A percentile compares a stretch with the other conserved stretches of the same genome.
Evolutionary conservation across 306 rosid species (phyloP).

Genomic region (Gynostemma pentaphyllum): DNA sequence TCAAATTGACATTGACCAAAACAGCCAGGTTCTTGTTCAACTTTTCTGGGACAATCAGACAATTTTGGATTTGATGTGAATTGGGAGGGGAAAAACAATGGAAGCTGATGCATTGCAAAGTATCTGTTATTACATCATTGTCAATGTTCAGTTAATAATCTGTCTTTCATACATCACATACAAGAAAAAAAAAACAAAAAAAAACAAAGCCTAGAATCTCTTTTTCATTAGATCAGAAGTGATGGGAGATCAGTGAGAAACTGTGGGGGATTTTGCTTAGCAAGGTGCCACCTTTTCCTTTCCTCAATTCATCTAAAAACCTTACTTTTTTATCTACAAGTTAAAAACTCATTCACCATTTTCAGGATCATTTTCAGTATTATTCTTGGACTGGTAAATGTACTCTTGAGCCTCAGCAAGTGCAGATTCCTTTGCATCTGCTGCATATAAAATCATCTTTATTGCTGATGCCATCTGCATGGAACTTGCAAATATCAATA

Average conservation of each 20-base stretch:
- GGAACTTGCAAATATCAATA: background rate
- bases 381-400: conserved; percentile 25
- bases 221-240: background rate
- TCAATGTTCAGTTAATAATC: conserved; percentile 2
- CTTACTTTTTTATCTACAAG: background rate
- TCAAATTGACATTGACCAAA: too few relatives aligned
- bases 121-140: background rate
- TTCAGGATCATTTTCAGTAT: conserved; percentile 22
- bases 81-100: too few relatives aligned
- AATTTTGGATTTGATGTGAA: too few relatives aligned
- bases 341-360: conserved; percentile 20
- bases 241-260: conserved; percentile 1
- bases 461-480: conserved; percentile 74
- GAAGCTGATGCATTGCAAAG: conserved; percentile 1
- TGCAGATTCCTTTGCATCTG: conserved; percentile 81
- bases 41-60: too few relatives aligned
- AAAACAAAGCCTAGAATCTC: too few relatives aligned
- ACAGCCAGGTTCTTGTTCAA: too few relatives aligned
- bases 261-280: conserved; percentile 7
- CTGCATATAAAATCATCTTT: conserved; percentile 83
- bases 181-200: too few relatives aligned
- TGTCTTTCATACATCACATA: background rate
- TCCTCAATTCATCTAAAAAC: too few relatives aligned
- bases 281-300: background rate
- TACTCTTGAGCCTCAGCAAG: conserved; percentile 78